These are phyloP conservation scores for Mycena citricolor DNA, from an alignment of 1,284 basidiomycete genomes.

Conservation along the genomic window DNA sequence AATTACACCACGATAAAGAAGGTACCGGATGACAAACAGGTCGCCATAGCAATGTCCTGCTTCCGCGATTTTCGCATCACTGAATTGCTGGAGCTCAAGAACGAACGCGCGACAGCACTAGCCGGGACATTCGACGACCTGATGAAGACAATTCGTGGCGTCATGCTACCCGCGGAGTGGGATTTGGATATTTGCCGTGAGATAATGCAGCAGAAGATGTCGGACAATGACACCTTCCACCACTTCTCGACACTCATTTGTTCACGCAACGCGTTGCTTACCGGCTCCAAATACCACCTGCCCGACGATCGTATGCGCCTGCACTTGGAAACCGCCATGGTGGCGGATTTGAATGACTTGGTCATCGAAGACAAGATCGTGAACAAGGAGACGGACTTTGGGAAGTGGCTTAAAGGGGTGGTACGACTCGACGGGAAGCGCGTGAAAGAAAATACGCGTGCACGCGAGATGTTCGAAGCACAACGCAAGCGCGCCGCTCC, in stretches of 20 bases:
- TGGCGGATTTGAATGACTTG: not conserved
- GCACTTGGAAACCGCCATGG: conserved; percentile 5
- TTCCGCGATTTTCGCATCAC: too few relatives aligned
- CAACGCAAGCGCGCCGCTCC: not conserved
- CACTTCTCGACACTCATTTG: not conserved
- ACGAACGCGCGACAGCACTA: not conserved
- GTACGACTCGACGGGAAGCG: not conserved
- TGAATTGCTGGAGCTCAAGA: too few relatives aligned
- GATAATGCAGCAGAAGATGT: not conserved
- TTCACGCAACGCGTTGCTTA: not conserved
- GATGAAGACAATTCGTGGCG: not conserved
- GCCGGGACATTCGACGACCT: not conserved
- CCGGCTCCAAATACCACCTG: conserved; percentile 1
- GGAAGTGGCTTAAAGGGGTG: not conserved
- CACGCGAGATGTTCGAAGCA: not conserved
- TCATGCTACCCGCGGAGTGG: conserved; percentile 1
- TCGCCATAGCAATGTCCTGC: not conserved
- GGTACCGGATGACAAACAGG: not conserved
- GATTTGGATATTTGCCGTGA: not conserved
- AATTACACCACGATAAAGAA: not conserved
- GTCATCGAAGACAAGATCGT: not conserved
- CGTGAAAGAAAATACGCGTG: too few relatives aligned
- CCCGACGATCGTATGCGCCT: not conserved
- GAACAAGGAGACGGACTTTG: not conserved
- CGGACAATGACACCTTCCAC: not conserved